Evolutionary conservation across 371 early-diverging fungal species (phyloP).

Genomic region (Enterocytospora artemiae): DNA sequence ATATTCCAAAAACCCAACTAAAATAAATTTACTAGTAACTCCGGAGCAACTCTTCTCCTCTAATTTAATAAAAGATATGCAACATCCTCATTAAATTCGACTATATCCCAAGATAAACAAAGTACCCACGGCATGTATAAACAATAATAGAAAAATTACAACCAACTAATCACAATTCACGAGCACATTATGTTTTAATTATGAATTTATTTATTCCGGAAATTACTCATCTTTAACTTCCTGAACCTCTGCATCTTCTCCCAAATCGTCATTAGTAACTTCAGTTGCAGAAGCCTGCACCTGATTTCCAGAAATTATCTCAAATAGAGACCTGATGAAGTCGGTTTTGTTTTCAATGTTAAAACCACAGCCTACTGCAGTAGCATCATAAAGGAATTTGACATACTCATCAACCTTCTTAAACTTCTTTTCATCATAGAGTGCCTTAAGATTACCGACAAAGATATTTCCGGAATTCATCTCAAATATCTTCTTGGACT

Average conservation of each 20-base stretch:
- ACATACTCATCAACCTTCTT: constrained; percentile 4
- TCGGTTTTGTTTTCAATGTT: constrained; percentile 5
- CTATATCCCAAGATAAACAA: no score
- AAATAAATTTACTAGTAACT: no score
- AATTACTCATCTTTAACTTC: no score
- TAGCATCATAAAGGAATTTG: constrained; percentile 5
- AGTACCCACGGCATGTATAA: no score
- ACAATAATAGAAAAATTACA: neutral
- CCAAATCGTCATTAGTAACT: neutral
- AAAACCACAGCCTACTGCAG: constrained; percentile 16
- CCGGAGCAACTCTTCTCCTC: no score
- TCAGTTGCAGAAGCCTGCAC: neutral
- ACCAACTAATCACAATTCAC: constrained; percentile 1
- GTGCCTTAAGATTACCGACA: constrained; percentile 27
- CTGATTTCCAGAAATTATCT: neutral
- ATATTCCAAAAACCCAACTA: no score
- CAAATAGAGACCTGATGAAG: constrained; percentile 12
- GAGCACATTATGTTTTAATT: neutral
- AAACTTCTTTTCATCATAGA: neutral
- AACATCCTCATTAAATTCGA: no score
- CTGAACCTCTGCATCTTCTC: neutral
- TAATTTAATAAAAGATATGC: no score
- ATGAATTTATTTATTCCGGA: constrained; percentile 1
- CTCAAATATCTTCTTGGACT: constrained; percentile 49
- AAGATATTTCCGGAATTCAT: constrained; percentile 41